These are phyloP conservation scores for Cytospora leucostoma DNA, from an alignment of 2,329 filamentous ascomycete genomes.

Conservation along the genomic window DNA sequence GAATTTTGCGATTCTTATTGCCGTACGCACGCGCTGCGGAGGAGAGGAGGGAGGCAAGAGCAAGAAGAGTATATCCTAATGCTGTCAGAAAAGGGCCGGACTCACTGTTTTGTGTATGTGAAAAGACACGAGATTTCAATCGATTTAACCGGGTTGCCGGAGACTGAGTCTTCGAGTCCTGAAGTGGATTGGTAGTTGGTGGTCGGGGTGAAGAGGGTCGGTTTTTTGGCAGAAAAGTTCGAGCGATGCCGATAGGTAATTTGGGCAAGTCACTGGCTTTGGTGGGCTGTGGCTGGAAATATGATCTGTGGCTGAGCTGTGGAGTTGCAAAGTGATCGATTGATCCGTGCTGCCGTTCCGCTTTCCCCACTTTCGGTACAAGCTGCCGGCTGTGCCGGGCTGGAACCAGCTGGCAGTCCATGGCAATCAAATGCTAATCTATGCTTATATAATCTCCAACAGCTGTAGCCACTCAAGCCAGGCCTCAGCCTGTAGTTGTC, in stretches of 20 bases:
- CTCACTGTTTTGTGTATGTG: slow-evolving; percentile 24
- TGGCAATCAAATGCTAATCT: too few species aligned
- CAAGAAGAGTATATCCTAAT: not conserved
- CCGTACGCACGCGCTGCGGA: not conserved
- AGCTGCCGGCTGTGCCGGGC: slow-evolving; percentile 7
- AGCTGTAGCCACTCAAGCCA: slow-evolving; percentile 8
- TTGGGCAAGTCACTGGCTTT: slow-evolving; percentile 30
- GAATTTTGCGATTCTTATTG: not conserved
- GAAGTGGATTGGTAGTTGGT: slow-evolving; percentile 35
- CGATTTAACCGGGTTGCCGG: slow-evolving; percentile 99
- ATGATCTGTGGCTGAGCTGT: slow-evolving; percentile 17
- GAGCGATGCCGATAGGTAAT: slow-evolving; percentile 26
- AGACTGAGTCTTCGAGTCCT: slow-evolving; percentile 99
- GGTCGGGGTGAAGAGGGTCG: slow-evolving; percentile 29
- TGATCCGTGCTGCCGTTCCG: slow-evolving; percentile 3
- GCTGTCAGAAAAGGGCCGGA: slow-evolving; percentile 25
- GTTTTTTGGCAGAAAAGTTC: slow-evolving; percentile 5
- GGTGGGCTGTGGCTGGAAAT: slow-evolving; percentile 13
- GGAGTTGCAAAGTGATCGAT: slow-evolving; percentile 17
- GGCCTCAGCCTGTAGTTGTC: not conserved
- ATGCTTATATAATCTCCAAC: not conserved
- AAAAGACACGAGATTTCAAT: slow-evolving; percentile 93
- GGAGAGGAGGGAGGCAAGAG: not conserved
- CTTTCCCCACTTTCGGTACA: too few species aligned
- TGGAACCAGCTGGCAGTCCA: not conserved